Evolutionary conservation across 768 basidiomycete species (phyloP), one percentile per base, ranked within the genome.

Genomic region (Suillus plorans): DNA sequence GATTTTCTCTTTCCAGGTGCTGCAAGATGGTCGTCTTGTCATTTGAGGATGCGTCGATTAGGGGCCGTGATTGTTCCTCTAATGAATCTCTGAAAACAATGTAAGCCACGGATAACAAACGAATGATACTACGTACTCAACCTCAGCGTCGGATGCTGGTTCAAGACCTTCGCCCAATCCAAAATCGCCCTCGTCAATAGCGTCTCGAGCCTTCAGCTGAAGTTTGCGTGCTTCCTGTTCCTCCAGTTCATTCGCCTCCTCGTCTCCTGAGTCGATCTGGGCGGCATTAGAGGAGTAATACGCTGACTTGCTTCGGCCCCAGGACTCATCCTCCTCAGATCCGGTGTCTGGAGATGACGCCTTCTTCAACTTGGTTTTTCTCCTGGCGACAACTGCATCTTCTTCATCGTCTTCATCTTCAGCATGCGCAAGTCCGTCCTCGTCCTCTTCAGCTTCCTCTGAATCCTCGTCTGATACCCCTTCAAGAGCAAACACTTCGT

Each of bases 281-380:
- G 82, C 89, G 39, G 91, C 93, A 74, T 94, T 94, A 5, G 91
- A 92, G 4, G 92, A 86, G 73, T 97, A 97, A 77, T 96, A 98
- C 5, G 86, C 89, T 47, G 86, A 82, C 76, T 89, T 89, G 67
- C 87, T 85, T 65, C 80, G 82, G 12, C 95, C 95, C 95, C 95
- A 98, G 1, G 84, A 85, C 75, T 94, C 92, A 66, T 85, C 86
- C 64, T 85, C 85, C 64, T 85, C 85, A 13, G 69, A 69, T 13
- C 76, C 77, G 2, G 73, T 72, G 53, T 69, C 71, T 37, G 69
- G 58, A 10, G 66, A 58, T 8, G 66, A 61, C n/a, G 56, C 10
- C 50, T 64, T 63, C 36, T 62, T 65, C 60, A 61, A 69, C 62
- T 70, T 71, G 41, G 63, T 44, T 47, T 66, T 42, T 28, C 39